phyloP scores from a whole-genome alignment of 805 yeast species.

The Wickerhamiella australiensis region DNA sequence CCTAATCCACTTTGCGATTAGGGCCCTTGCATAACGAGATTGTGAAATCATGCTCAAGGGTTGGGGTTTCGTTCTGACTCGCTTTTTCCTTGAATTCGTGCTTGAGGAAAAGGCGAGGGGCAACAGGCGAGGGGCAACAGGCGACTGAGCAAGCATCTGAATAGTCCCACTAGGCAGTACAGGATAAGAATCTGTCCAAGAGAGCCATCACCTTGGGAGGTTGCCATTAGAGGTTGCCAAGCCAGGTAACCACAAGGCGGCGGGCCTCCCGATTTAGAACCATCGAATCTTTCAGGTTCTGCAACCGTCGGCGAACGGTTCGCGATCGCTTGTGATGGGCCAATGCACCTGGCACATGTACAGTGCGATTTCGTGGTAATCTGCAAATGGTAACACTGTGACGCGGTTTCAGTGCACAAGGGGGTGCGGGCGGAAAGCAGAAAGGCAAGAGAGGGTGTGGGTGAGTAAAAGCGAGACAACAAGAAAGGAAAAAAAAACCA shows the following conservation, averaged over 20 bases:
- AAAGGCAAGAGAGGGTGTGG: too few species aligned
- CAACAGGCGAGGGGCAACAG: too few species aligned
- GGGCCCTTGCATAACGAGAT: background rate
- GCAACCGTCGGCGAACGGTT: slow-evolving; percentile 1
- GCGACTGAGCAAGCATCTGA: too few species aligned
- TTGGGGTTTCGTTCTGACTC: background rate
- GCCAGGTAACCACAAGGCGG: background rate
- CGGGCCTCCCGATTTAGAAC: background rate
- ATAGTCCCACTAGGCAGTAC: too few species aligned
- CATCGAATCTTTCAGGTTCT: background rate
- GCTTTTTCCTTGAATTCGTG: background rate
- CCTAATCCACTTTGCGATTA: too few species aligned
- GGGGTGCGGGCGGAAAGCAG: too few species aligned
- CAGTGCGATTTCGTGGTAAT: background rate
- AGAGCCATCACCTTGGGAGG: too few species aligned
- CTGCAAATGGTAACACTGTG: slow-evolving; percentile 1
- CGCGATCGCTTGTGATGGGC: background rate
- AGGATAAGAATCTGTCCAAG: too few species aligned
- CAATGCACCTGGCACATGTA: background rate
- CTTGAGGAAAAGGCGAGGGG: background rate
- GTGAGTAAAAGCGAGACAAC: too few species aligned
- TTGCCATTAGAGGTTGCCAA: background rate
- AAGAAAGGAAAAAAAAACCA: too few species aligned
- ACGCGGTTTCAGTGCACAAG: slow-evolving; percentile 1
- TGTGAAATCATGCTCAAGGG: background rate